Base-by-base conservation (phyloP, 495 filamentous ascomycete genomes). In the Barbatosphaeria neglecta region DNA sequence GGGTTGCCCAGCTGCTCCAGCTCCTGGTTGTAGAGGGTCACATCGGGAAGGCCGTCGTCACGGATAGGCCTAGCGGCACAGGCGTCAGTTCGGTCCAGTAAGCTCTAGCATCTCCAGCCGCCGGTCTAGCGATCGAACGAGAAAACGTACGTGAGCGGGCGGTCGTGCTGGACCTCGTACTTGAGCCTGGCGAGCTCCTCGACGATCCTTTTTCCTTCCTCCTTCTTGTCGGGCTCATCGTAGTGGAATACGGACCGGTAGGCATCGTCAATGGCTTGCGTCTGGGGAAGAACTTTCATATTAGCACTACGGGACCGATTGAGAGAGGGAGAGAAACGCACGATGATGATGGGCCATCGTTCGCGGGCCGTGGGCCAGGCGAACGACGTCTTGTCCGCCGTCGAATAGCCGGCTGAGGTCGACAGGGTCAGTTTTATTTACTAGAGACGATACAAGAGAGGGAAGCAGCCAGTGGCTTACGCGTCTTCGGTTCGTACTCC, bases 121-220 rank as follows among this genome's bases (percentile, higher is more conserved):
- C n/a, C n/a, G n/a, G n/a, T n/a, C n/a, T n/a, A n/a, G n/a, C n/a
- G n/a, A n/a, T n/a, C n/a, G n/a, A n/a, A n/a, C n/a, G n/a, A n/a
- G n/a, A n/a, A 35, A 20, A 67, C 82, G 53, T 68, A 93, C 88
- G 74, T 87, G 56, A 98, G 62, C 50, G 80, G 69, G 37, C 88
- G 76, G 59, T 96, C 78, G 62, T 98, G 92, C 59, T 95, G 92
- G 37, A 96, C 63, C 68, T 98, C 90, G 66, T 97, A 95, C 67
- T 98, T 98, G 50, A 98, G 72, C 55, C 74, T 78, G 13, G 84
- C 83, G 2, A 98, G 70, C 44, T 83, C 76, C 60, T 81, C 80
- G 31, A 94, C 75, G 49, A 98, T 92, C 50, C 62, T 68, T 67
- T 95, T 95, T 49, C 92, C 92, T 56, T 98, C 92, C 22, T 74